These are phyloP conservation scores for Kwoniella botswanensis DNA, from an alignment of 768 basidiomycete genomes.

Conservation along the genomic window DNA sequence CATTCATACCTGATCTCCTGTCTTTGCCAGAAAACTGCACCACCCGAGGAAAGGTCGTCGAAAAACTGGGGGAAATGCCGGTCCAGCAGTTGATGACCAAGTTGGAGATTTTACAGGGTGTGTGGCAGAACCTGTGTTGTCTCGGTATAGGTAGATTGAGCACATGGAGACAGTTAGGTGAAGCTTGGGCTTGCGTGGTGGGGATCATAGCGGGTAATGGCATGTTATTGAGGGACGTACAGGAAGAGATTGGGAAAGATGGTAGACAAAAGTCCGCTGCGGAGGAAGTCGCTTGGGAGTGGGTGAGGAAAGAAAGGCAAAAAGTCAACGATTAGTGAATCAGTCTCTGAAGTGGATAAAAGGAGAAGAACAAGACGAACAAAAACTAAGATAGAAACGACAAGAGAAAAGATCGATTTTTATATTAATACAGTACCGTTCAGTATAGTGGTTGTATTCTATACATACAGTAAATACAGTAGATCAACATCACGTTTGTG, in stretches of 20 bases:
- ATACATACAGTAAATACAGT: no score
- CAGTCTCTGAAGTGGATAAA: no score
- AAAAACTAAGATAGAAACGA: no score
- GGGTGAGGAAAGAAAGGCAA: conserved; percentile 13
- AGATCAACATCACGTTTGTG: no score
- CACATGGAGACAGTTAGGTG: conserved; percentile 23
- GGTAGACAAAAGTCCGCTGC: neutral
- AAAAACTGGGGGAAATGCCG: neutral
- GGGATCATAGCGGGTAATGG: conserved; percentile 20
- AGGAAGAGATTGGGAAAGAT: neutral
- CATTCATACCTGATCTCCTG: conserved; percentile 16
- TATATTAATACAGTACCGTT: no score
- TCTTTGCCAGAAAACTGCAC: conserved; percentile 11
- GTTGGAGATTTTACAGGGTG: conserved; percentile 23
- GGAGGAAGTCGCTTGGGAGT: conserved; percentile 26
- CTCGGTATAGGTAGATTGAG: conserved; percentile 14
- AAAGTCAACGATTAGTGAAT: neutral
- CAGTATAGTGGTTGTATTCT: no score
- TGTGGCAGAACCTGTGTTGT: conserved; percentile 30
- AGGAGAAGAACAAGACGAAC: no score
- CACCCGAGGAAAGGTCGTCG: conserved; percentile 1
- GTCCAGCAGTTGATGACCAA: conserved; percentile 25
- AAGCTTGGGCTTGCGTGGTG: conserved; percentile 25
- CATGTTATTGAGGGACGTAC: conserved; percentile 8
- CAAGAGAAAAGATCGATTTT: no score